These are phyloP conservation scores for Phytophthora macrochlamydospora DNA, from an alignment of 352 stramenopile genomes.

Conservation along the genomic window DNA sequence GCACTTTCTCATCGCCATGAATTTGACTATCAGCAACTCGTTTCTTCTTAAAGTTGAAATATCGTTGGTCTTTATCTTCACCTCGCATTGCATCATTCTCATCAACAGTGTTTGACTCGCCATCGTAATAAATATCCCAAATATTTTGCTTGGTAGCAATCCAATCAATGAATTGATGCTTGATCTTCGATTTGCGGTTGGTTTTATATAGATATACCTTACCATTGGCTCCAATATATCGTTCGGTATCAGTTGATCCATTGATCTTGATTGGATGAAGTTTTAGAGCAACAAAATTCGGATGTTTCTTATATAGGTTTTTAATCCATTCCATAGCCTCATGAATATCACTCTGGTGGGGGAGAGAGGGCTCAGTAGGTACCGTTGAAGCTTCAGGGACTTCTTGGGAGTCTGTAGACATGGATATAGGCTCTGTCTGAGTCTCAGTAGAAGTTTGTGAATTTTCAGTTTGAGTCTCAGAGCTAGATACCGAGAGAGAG, in stretches of 20 bases:
- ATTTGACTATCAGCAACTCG: not conserved
- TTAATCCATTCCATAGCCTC: slow-evolving; percentile 2
- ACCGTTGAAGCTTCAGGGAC: not conserved
- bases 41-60: not conserved
- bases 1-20: not conserved
- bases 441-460: no score
- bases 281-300: not conserved
- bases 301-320: not conserved
- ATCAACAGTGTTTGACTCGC: not conserved
- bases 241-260: not conserved
- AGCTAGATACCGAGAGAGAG: no score
- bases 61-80: not conserved
- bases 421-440: not conserved
- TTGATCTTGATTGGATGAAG: not conserved
- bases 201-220: not conserved
- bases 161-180: not conserved
- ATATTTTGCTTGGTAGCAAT: not conserved
- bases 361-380: not conserved
- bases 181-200: not conserved
- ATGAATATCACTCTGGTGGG: not conserved
- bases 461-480: no score
- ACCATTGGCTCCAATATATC: not conserved
- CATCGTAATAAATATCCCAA: not conserved
- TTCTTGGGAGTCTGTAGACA: not conserved
- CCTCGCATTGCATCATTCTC: slow-evolving; percentile 1